Base-by-base conservation (phyloP, 371 early-diverging fungal genomes). In the Mucor saturninus region DNA sequence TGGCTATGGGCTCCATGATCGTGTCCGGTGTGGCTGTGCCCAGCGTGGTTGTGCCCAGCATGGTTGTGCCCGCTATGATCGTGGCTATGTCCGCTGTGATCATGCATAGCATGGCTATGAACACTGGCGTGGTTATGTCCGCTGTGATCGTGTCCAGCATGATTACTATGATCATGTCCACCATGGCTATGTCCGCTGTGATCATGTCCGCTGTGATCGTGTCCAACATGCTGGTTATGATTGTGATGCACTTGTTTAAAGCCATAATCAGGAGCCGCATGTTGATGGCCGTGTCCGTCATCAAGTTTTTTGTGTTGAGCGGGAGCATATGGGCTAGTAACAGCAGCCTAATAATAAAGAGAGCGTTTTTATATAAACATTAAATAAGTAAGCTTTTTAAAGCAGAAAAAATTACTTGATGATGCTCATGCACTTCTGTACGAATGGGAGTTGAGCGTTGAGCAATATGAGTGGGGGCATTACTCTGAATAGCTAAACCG, bases 21-120 rank as follows among this genome's bases (percentile, higher is more conserved):
- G 32, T 62, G 65, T 28, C 46, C 9, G 40, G 62, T 61, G 13
- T 56, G 49, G 26, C 43, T 14, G 39, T 66, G 61, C 2, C 48
- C 53, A 7, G 62, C 61, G 10, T 56, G 50, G n/a, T 50, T 7
- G 38, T 66, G 60, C 1, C 46, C 52, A 11, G 61, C 35, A 51
- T 75, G 54, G n/a, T 49, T 28, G 8, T 46, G 26, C 4, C 26
- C 46, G 46, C 64, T 40, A 50, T 75, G 54, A 32, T 55, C 32
- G 43, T 77, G 68, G 11, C 58, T 42, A 43, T 77, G 67, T 13
- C 37, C 29, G 21, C 54, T 40, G n/a, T 71, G 62, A 37, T 69
- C 59, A 21, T 46, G 46, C 21, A 35, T 30, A 15, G 51, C 38
- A n/a, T 71, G 62, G 31, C 68, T 58, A 21, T 46, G 46, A 21